phyloP scores from a whole-genome alignment of 805 yeast species.

The Wickerhamiella lipophila region DNA sequence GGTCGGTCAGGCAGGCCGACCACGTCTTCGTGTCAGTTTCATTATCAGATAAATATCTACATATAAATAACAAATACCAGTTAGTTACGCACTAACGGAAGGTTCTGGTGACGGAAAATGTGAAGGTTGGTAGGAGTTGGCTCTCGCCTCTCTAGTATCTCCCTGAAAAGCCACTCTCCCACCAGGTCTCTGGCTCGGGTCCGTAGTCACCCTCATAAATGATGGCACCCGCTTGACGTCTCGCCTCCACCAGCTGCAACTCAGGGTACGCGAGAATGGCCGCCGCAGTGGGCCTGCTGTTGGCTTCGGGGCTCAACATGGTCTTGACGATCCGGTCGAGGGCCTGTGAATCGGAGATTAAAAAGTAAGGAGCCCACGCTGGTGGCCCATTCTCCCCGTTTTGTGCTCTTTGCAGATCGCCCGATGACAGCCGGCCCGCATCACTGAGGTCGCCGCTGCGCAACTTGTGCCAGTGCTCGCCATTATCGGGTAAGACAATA shows the following conservation, averaged over 20 bases:
- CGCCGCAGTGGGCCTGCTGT: conserved; percentile 64
- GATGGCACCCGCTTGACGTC: conserved; percentile 13
- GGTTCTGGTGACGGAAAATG: too few relatives aligned
- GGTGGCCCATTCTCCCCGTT: conserved; percentile 32
- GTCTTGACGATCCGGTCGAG: conserved; percentile 70
- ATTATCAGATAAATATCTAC: not conserved
- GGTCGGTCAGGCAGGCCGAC: too few relatives aligned
- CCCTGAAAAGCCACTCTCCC: too few relatives aligned
- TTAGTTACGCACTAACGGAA: not conserved
- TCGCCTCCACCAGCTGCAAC: conserved; percentile 28
- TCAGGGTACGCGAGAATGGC: conserved; percentile 60
- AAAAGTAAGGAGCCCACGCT: conserved; percentile 75
- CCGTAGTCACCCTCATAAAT: conserved; percentile 14
- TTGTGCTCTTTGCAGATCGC: conserved; percentile 36
- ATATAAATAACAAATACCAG: not conserved
- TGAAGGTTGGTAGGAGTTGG: too few relatives aligned
- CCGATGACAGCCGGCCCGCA: conserved; percentile 68
- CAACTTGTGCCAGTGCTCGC: conserved; percentile 89
- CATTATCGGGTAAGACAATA: conserved; percentile 88
- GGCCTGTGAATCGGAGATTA: conserved; percentile 55
- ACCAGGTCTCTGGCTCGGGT: conserved; percentile 7
- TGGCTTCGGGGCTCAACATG: conserved; percentile 82
- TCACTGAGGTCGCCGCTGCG: conserved; percentile 92
- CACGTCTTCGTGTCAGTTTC: not conserved
- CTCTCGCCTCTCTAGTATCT: too few relatives aligned